phyloP scores from a whole-genome alignment of 2,329 filamentous ascomycete genomes.

The Salinomyces thailandicus region DNA sequence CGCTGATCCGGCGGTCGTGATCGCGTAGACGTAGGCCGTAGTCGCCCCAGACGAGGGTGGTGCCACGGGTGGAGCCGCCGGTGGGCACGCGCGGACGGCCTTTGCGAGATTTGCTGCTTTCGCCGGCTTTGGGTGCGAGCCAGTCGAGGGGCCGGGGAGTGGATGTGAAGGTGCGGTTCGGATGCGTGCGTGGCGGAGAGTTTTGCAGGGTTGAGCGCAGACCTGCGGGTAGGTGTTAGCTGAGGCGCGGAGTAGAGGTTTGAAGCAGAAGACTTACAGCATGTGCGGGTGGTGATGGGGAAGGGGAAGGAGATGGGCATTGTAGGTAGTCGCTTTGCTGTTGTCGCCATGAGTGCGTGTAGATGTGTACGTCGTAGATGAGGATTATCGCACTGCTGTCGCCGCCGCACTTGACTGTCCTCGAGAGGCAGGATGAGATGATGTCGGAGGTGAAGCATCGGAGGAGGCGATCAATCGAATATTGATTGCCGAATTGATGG shows the following conservation, averaged over 20 bases:
- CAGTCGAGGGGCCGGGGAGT: constrained; percentile 46
- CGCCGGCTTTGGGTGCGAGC: constrained; percentile 71
- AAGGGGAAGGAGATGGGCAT: constrained; percentile 14
- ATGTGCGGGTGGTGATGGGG: constrained; percentile 20
- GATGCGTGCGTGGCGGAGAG: constrained; percentile 13
- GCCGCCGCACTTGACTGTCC: too few relatives aligned
- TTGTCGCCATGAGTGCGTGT: too few relatives aligned
- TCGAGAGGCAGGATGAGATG: too few relatives aligned
- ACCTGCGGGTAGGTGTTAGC: constrained; percentile 25
- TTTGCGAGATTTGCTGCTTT: constrained; percentile 79
- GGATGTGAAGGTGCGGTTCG: constrained; percentile 19
- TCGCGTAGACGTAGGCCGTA: constrained; percentile 90
- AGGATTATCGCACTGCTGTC: too few relatives aligned
- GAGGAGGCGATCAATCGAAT: neutral
- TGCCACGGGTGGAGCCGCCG: constrained; percentile 82
- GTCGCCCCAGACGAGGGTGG: constrained; percentile 92
- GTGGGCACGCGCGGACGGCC: constrained; percentile 80
- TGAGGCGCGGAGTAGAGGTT: neutral
- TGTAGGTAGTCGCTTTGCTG: constrained; percentile 5
- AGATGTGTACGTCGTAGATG: too few relatives aligned
- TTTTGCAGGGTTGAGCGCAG: constrained; percentile 22
- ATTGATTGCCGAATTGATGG: too few relatives aligned
- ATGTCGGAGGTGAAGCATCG: too few relatives aligned
- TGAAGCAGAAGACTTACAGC: constrained; percentile 19
- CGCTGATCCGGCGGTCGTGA: constrained; percentile 82